These are phyloP conservation scores for Tagetes patula DNA, from an alignment of 129 eudicot genomes.

Conservation along the genomic window DNA sequence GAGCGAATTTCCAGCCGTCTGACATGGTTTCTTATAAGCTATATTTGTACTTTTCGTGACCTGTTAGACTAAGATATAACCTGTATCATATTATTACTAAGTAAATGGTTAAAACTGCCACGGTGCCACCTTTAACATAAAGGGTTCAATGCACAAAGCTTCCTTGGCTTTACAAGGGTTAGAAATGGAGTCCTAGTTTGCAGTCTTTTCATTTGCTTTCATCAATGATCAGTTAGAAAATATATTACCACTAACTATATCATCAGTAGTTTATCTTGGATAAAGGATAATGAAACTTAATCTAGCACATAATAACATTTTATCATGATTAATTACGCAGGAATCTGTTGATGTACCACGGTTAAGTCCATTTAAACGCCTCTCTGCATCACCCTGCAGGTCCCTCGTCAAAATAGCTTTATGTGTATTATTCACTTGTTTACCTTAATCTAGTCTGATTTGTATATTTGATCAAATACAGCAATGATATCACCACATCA, in stretches of 20 bases:
- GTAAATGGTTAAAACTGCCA: not conserved
- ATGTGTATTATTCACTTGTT: not conserved
- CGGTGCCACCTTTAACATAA: not conserved
- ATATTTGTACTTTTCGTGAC: not conserved
- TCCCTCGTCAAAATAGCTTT: slow-evolving; percentile 26
- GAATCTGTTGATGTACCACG: slow-evolving; percentile 36
- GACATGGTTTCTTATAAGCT: not conserved
- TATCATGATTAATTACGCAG: slow-evolving; percentile 39
- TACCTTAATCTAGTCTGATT: slow-evolving; percentile 4
- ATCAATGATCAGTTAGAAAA: not conserved
- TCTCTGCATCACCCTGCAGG: slow-evolving; percentile 62
- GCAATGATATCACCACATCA: slow-evolving; percentile 44
- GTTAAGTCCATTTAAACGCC: slow-evolving; percentile 56
- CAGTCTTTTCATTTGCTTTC: not conserved
- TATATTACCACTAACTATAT: not conserved
- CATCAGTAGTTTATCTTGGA: not conserved
- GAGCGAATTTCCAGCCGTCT: not conserved
- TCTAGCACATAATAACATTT: slow-evolving; percentile 4
- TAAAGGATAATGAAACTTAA: slow-evolving; percentile 7
- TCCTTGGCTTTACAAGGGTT: not conserved
- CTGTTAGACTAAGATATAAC: not conserved
- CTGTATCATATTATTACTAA: not conserved
- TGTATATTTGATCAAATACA: slow-evolving; percentile 18
- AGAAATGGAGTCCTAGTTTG: not conserved
- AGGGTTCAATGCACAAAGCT: not conserved